These are phyloP conservation scores for Tardiomyces digboiensis DNA, from an alignment of 1,139 yeast genomes.

Conservation along the genomic window DNA sequence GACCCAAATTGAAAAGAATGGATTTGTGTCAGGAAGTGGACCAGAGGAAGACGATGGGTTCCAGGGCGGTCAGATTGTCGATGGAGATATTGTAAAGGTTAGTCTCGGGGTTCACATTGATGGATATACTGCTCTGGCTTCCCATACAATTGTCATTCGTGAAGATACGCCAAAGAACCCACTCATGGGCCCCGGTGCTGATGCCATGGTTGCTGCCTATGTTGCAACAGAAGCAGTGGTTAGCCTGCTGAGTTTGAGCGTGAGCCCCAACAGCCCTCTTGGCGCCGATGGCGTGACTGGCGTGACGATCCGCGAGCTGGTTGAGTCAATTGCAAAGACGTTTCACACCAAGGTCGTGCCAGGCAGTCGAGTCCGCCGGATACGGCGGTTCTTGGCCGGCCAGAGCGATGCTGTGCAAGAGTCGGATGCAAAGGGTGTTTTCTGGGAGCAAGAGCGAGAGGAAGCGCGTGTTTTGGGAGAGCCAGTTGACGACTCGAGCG, in stretches of 20 bases:
- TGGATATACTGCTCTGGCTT: slow-evolving; percentile 81
- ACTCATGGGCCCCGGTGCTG: slow-evolving; percentile 74
- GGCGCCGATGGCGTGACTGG: slow-evolving; percentile 45
- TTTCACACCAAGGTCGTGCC: slow-evolving; percentile 84
- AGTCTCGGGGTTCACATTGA: slow-evolving; percentile 86
- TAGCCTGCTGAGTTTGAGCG: slow-evolving; percentile 61
- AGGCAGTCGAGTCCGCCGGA: slow-evolving; percentile 84
- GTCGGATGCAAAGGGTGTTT: slow-evolving; percentile 85
- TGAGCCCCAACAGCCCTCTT: slow-evolving; percentile 55
- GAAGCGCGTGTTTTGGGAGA: slow-evolving; percentile 34
- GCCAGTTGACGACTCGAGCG: slow-evolving; percentile 14
- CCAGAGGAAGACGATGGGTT: slow-evolving; percentile 72
- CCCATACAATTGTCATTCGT: slow-evolving; percentile 82
- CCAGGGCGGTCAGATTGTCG: slow-evolving; percentile 35
- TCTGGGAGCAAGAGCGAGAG: slow-evolving; percentile 81
- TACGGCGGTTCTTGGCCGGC: slow-evolving; percentile 90
- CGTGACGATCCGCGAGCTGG: slow-evolving; percentile 55
- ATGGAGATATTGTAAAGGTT: slow-evolving; percentile 82
- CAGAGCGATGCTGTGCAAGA: slow-evolving; percentile 86
- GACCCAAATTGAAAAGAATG: slow-evolving; percentile 80
- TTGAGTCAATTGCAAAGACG: slow-evolving; percentile 70
- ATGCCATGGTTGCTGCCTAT: slow-evolving; percentile 82
- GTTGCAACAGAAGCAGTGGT: slow-evolving; percentile 80
- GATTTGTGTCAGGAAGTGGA: slow-evolving; percentile 66
- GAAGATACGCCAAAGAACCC: slow-evolving; percentile 55